These are phyloP conservation scores for Monilinia fructigena DNA, from an alignment of 2,329 filamentous ascomycete species.

Conservation along the genomic window DNA sequence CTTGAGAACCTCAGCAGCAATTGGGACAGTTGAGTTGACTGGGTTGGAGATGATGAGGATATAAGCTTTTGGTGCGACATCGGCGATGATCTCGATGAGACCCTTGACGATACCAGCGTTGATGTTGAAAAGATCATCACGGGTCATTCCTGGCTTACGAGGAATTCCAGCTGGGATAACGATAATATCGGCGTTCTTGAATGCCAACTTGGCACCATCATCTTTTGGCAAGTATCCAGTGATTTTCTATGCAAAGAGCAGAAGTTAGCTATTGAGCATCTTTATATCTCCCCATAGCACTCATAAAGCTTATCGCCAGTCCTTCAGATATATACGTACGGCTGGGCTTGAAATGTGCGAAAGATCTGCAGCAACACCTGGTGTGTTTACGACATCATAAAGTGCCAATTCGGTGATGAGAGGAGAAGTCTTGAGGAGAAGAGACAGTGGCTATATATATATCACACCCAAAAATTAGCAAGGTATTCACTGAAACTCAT, in stretches of 20 bases:
- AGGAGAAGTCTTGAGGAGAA: constrained; percentile 96
- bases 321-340: constrained; percentile 18
- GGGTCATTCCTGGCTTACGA: constrained; percentile 93
- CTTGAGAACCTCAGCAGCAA: constrained; percentile 97
- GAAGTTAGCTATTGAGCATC: background rate
- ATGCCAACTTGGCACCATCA: constrained; percentile 70
- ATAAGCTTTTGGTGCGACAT: constrained; percentile 87
- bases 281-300: background rate
- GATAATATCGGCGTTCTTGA: constrained; percentile 89
- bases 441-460: constrained; percentile 72
- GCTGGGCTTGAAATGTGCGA: constrained; percentile 79
- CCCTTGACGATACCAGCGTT: constrained; percentile 99
- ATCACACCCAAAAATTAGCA: constrained; percentile 1
- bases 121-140: constrained; percentile 99
- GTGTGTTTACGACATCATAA: constrained; percentile 72
- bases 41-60: constrained; percentile 98
- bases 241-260: constrained; percentile 67
- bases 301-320: background rate
- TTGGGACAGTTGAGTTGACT: constrained; percentile 99
- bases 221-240: constrained; percentile 81
- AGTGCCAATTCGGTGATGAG: constrained; percentile 75
- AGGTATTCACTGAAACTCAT: background rate
- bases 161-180: constrained; percentile 98
- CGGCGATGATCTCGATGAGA: constrained; percentile 90
- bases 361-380: constrained; percentile 97